These are phyloP conservation scores for Blepharisma undulans DNA, from an alignment of 169 alveolate species.

Conservation along the genomic window DNA sequence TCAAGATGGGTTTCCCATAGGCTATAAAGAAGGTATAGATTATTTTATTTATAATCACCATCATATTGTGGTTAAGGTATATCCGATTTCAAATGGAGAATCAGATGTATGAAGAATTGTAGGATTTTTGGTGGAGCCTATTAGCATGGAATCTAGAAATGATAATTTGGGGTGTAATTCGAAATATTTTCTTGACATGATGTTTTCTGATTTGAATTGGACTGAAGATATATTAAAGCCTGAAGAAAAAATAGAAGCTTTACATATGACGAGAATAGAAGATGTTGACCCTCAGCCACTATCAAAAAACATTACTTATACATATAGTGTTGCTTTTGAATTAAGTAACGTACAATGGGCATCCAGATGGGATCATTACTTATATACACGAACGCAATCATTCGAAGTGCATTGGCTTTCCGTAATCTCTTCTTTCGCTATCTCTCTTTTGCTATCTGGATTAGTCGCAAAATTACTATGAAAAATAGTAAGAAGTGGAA, in stretches of 20 bases:
- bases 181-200: neutral
- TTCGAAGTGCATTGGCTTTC: constrained; percentile 88
- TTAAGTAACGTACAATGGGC: constrained; percentile 72
- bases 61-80: constrained; percentile 1
- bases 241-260: constrained; percentile 20
- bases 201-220: neutral
- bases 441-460: constrained; percentile 76
- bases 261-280: neutral
- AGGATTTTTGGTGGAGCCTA: constrained; percentile 44
- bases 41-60: constrained; percentile 23
- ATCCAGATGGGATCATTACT: constrained; percentile 87
- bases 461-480: constrained; percentile 85
- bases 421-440: constrained; percentile 79
- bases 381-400: constrained; percentile 65
- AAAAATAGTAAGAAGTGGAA: too few species aligned
- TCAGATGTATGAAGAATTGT: constrained; percentile 17
- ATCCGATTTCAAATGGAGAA: neutral
- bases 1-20: constrained; percentile 41
- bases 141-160: neutral
- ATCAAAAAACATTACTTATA: constrained; percentile 57
- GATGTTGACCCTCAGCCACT: neutral
- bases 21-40: neutral
- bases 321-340: constrained; percentile 84
- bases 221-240: neutral
- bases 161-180: neutral